Percentiles rank a stretch among this genome's conserved stretches.
Conservation (phyloP, 129 eudicot genomes). For the Dittrichia graveolens region DNA sequence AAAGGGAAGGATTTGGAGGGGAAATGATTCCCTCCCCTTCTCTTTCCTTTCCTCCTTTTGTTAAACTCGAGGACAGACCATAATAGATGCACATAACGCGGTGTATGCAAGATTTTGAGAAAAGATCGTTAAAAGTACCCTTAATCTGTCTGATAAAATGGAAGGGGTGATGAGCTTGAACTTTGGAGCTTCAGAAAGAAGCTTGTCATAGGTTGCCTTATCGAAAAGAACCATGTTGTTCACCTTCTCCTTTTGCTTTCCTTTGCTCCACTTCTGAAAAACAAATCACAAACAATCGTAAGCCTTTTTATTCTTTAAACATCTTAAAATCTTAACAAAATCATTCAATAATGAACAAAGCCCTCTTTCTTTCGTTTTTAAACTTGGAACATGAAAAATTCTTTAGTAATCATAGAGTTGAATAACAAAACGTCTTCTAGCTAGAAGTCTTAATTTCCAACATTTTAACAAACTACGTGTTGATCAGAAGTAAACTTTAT, state of each 20-base stretch:
- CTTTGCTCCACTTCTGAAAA: constrained; percentile 96
- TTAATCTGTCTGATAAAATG: constrained; percentile 78
- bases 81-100: background rate
- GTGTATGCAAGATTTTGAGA: background rate
- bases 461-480: too few species aligned
- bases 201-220: constrained; percentile 90
- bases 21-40: too few species aligned
- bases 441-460: too few species aligned
- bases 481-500: too few species aligned
- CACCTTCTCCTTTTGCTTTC: constrained; percentile 99
- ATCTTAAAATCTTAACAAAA: background rate
- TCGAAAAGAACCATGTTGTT: constrained; percentile 96
- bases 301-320: background rate
- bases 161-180: constrained; percentile 89
- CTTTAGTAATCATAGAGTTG: too few species aligned
- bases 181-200: constrained; percentile 87
- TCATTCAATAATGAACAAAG: background rate
- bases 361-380: background rate
- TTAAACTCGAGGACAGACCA: too few species aligned
- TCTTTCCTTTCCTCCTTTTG: background rate
- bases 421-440: too few species aligned
- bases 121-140: constrained; percentile 46
- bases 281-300: constrained; percentile 7
- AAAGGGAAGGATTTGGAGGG: too few species aligned
- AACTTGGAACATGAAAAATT: background rate